Conservation (phyloP, 176 grass and related monocot species). For the Sorghum bicolor region DNA sequence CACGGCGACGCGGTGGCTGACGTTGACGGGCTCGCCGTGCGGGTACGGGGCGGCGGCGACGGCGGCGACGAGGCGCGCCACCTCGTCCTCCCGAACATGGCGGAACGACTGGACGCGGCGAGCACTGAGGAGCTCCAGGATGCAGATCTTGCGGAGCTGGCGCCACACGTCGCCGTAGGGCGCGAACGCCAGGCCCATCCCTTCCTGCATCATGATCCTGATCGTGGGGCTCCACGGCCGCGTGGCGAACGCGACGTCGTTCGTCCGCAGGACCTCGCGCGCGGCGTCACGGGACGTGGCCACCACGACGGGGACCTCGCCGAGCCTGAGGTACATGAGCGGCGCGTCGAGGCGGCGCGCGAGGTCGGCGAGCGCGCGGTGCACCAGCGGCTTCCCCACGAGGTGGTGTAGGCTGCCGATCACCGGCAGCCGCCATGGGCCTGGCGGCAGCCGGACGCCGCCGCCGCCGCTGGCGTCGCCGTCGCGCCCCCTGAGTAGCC, state of each 20-base stretch:
- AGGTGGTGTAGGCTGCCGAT: conserved; percentile 52
- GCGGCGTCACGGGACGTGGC: conserved; percentile 21
- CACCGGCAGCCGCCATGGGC: conserved; percentile 32
- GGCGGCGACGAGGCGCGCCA: not conserved
- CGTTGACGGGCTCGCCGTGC: not conserved
- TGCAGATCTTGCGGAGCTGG: conserved; percentile 26
- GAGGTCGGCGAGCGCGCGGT: conserved; percentile 30
- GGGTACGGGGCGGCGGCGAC: not conserved
- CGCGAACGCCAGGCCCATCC: conserved; percentile 19
- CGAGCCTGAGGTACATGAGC: conserved; percentile 45
- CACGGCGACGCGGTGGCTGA: conserved; percentile 14
- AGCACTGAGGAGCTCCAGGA: conserved; percentile 24
- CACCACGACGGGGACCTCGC: conserved; percentile 28
- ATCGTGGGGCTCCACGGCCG: conserved; percentile 19
- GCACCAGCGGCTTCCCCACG: not conserved
- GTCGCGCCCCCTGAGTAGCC: not conserved
- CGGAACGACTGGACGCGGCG: conserved; percentile 37
- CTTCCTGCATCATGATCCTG: not conserved
- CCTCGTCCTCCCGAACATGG: conserved; percentile 28
- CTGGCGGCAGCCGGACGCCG: not conserved
- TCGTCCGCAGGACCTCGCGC: conserved; percentile 6
- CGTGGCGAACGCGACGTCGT: conserved; percentile 25
- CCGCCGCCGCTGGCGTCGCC: too few species aligned
- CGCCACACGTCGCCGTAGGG: conserved; percentile 31
- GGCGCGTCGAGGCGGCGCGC: not conserved